phyloP scores from a whole-genome alignment of 106 monocot genomes.

The Dioscorea dumetorum region DNA sequence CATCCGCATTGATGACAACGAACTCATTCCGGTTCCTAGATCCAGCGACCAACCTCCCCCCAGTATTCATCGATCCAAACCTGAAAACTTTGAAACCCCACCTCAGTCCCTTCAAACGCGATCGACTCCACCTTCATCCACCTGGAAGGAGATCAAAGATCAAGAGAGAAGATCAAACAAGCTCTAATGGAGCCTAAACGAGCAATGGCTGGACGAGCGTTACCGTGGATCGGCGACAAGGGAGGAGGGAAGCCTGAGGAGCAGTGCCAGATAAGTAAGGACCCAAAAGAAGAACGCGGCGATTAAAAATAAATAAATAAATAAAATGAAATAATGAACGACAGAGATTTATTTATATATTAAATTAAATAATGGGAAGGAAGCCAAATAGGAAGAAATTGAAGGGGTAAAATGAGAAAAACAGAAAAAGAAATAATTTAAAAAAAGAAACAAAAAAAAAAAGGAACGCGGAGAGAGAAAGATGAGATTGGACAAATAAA shows the following conservation, averaged over 20 bases:
- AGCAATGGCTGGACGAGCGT: not conserved
- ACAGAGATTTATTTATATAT: too few species aligned
- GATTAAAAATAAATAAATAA: not conserved
- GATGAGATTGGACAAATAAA: not conserved
- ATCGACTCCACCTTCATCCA: not conserved
- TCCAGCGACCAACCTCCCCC: conserved; percentile 53
- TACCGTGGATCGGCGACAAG: not conserved
- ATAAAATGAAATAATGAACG: not conserved
- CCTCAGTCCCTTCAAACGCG: not conserved
- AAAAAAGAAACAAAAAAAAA: not conserved
- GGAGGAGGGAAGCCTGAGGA: not conserved
- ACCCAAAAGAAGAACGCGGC: not conserved
- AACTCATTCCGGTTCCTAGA: conserved; percentile 58
- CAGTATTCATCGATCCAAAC: conserved; percentile 28
- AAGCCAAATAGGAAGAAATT: not conserved
- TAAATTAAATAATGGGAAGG: not conserved
- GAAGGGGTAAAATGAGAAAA: not conserved
- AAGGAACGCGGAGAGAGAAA: not conserved
- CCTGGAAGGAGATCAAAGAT: not conserved
- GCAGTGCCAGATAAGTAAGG: not conserved
- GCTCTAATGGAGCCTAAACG: not conserved
- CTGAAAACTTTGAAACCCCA: not conserved
- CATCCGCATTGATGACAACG: conserved; percentile 70
- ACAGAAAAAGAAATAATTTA: not conserved
- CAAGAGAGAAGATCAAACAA: not conserved